Evolutionary conservation across 164 flowering plant genomes (phyloP), one percentile per base, ranked within the genome.

Genomic region (Echeveria elegans): DNA sequence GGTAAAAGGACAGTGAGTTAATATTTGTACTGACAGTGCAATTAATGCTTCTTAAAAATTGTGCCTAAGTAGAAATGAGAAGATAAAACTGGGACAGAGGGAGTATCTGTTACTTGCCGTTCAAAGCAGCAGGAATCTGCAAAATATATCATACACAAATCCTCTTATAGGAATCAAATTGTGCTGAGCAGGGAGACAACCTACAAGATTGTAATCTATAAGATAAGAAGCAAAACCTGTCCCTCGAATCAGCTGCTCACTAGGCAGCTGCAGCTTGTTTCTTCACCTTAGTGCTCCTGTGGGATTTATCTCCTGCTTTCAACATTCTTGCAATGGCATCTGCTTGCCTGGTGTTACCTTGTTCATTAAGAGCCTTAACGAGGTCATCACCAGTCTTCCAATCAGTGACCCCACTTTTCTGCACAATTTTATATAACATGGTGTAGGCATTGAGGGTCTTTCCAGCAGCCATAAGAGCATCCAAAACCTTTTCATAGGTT

Each of bases 371-470:
- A 74, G 74, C 83, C 77, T 70, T 84, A 73, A 94, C 90, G 70
- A 94, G 76, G 38, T 86, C 91, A 16, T 87, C 85, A 56, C 72
- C 64, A 68, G 82, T 79, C 38, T 79, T 82, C 83, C 80, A 70
- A 65, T 89, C 82, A 5, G 77, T 74, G 64, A 75, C 72, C 18
- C 93, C 89, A 37, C 96, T 89, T 74, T 81, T 94, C 80, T 76
- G 87, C 83, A 80, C 74, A 37, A 94, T 77, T 78, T 89, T 91
- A 64, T 86, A 88, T 66, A 91, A 64, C 31, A 91, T 77, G 5
- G 99, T 85, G 78, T 91, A 94, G 2, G 97, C 99, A 79, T 87
- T 89, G 23, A 94, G 86, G 34, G 96, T 94, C 80, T 88, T 91
- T 66, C 96, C 99, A 11, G 92, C 85, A 12, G 81, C 75, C 38